Conservation (phyloP, 768 basidiomycete genomes). For the Pulveroboletus ravenelii region DNA sequence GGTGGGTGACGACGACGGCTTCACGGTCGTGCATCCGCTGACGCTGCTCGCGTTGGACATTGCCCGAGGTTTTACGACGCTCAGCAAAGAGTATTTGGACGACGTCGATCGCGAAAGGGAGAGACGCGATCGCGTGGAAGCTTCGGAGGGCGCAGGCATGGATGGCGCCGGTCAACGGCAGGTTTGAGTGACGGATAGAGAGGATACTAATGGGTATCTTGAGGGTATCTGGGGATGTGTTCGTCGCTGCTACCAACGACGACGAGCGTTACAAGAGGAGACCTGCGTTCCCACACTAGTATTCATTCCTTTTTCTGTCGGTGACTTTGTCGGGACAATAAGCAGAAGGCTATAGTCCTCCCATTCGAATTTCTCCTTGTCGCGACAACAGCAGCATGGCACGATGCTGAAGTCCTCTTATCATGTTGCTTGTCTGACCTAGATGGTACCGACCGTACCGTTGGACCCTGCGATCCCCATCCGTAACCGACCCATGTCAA, state of each 20-base stretch:
- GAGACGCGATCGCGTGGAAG: conserved; percentile 42
- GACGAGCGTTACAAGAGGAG: conserved; percentile 9
- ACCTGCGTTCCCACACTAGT: conserved; percentile 18
- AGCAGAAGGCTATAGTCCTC: no score
- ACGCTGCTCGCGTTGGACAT: conserved; percentile 46
- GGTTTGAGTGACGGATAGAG: not conserved
- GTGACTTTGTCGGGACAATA: no score
- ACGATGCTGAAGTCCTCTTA: no score
- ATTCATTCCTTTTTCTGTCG: no score
- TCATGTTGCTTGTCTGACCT: no score
- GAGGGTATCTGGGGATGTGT: conserved; percentile 9
- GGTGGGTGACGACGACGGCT: conserved; percentile 26
- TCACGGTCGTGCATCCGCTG: conserved; percentile 51
- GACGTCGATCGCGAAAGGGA: conserved; percentile 41
- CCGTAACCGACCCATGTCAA: not conserved
- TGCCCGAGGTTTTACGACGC: conserved; percentile 47
- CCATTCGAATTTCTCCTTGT: no score
- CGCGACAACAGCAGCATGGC: no score
- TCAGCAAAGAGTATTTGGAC: conserved; percentile 40
- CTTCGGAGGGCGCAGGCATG: conserved; percentile 45
- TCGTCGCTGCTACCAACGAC: conserved; percentile 17
- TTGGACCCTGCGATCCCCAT: no score
- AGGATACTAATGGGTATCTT: conserved; percentile 15
- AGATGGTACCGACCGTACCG: no score
- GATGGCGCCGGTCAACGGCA: conserved; percentile 3